These are phyloP conservation scores for Chenopodium quinoa DNA, from an alignment of 148 eudicot genomes.

Conservation along the genomic window DNA sequence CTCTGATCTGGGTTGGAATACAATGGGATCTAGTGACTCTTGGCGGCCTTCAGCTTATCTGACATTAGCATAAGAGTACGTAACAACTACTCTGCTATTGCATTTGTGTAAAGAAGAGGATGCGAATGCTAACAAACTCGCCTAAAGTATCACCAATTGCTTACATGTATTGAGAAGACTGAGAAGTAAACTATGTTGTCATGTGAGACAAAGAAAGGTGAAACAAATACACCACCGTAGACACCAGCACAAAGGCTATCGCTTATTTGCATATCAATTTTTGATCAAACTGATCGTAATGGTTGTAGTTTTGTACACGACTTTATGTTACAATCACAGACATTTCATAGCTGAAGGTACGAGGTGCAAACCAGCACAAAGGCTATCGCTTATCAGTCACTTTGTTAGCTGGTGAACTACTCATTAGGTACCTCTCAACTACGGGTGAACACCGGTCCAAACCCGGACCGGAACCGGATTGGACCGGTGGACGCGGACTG, in stretches of 20 bases:
- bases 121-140: too few species aligned
- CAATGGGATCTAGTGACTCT: too few species aligned
- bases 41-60: too few species aligned
- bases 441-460: too few species aligned
- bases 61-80: too few species aligned
- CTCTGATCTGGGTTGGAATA: too few species aligned
- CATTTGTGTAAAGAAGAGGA: too few species aligned
- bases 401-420: conserved; percentile 15
- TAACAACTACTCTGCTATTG: too few species aligned
- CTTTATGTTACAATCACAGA: neutral
- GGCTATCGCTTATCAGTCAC: conserved; percentile 4
- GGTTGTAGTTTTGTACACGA: neutral
- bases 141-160: too few species aligned
- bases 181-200: neutral
- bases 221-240: neutral
- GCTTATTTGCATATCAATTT: neutral
- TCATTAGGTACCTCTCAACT: conserved; percentile 7
- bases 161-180: too few species aligned
- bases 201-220: neutral
- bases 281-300: neutral
- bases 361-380: neutral
- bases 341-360: neutral
- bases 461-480: too few species aligned
- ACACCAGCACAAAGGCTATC: neutral
- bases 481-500: too few species aligned